Evolutionary conservation across 2,329 filamentous ascomycete species (phyloP), one percentile per base, ranked within the genome.

Genomic region (Corinectria fuckeliana): DNA sequence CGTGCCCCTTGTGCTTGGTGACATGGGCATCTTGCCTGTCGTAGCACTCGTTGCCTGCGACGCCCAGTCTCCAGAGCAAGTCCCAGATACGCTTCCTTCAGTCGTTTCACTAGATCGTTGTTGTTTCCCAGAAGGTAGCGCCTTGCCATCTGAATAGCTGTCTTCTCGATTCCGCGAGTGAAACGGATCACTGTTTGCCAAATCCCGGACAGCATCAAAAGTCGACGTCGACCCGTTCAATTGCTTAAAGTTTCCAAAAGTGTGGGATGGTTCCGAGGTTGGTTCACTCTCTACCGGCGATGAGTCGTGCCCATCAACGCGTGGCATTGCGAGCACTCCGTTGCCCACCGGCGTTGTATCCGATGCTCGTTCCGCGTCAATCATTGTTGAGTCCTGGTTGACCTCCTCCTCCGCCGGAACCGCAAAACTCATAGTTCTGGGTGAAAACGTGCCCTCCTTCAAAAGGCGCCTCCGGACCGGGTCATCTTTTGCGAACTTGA

Each of bases 1-100:
- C 16, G 87, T 89, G 36, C 86, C 87, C 69, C 87, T 81, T 3
- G 87, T 89, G 70, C 86, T 88, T 2, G 87, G 87, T 21, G 86
- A 88, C 32, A 88, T 75, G 3, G 86, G 85, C 82, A 87, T 83
- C 74, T 87, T 88, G 49, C 85, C 82, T 1, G 85, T 88, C 2
- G 85, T 86, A 8, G 85, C 85, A 66, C 85, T 88, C 13, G 86
- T 88, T 4, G 82, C 84, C 65, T 88, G 85, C 4, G 84, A 87
- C 3, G 83, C 82, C 84, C 85, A 88, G 66, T 88, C 86, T 9
- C 82, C 85, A 0, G 81, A 79, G 47, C 78, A 80, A 0, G 81
- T 82, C 2, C 78, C 81, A 7, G 84, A 85, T 41, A 77, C 80
- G 71, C 85, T 86, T 42, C 82, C 84, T 55, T 88, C 86, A 0